Evolutionary conservation across 164 flowering plant species (phyloP), one percentile per base, ranked within the genome.

Genomic region (Umbilicus rupestris): DNA sequence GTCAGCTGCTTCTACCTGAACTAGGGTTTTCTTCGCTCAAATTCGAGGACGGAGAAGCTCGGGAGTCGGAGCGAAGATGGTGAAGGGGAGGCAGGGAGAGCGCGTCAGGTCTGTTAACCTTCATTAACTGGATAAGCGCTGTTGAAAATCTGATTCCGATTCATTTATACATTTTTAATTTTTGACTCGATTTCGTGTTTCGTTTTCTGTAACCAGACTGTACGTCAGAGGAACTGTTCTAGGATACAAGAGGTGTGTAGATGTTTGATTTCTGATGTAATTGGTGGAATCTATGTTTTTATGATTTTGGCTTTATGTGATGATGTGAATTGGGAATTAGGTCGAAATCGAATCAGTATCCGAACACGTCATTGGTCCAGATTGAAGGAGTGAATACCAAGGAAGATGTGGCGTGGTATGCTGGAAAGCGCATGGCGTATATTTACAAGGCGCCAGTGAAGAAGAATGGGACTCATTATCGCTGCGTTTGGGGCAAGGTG

Each of bases 401-500:
- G n/a, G n/a, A n/a, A n/a, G 88, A 82, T 58, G 88, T 84, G 5
- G 71, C 78, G 0, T 84, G 88, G 88, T 84, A 84, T 70, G 60
- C 63, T 31, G 88, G 88, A 28, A 84, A 84, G 80, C 65, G 73
- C 12, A 64, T 84, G 83, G 88, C 85, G 3, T 84, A 84, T 68
- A 79, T 84, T 59, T 84, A 84, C 80, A 84, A 84, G 81, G 87
- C 85, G 24, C 74, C 76, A 69, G 75, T 76, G 33, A 82, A 82
- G 84, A 80, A 80, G 83, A 74, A 77, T 44, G 86, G 84, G 0
- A 45, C 77, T 12, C 86, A 80, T 70, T 82, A 77, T 44, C 78
- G 88, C 2, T 84, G 88, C 81, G 79, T 82, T 69, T 84, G 86
- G 86, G 85, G 88, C 4, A 84, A 84, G 77, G 86, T 84, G 19